Evolutionary conservation across 495 filamentous ascomycete genomes (phyloP).

Genomic region (Xylaria longipes): DNA sequence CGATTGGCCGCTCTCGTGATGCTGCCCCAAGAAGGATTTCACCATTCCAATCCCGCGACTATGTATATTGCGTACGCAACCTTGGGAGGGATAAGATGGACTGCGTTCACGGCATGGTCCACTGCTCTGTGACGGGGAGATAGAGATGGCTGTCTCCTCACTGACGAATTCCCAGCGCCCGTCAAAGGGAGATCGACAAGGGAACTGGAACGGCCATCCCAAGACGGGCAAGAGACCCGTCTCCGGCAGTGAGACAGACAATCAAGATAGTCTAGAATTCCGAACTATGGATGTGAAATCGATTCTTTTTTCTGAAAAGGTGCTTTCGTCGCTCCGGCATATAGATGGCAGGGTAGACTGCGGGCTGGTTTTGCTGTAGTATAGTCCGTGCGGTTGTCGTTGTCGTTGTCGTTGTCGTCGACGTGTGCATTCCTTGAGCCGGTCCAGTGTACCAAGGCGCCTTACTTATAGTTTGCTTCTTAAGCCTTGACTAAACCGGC

Average conservation of each 20-base stretch:
- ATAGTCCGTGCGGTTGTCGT: not conserved
- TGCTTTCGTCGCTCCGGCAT: not conserved
- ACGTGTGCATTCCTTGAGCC: not conserved
- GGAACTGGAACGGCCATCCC: slow-evolving; percentile 11
- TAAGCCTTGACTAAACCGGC: slow-evolving; percentile 15
- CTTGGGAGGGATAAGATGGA: not conserved
- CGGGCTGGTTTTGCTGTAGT: not conserved
- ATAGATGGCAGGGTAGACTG: not conserved
- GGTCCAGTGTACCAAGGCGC: not conserved
- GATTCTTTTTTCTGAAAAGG: not conserved
- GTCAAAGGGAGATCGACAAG: slow-evolving; percentile 20
- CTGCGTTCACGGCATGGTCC: slow-evolving; percentile 19
- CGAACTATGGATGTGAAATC: not conserved
- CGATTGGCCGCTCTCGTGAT: slow-evolving; percentile 14
- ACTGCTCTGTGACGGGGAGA: slow-evolving; percentile 3
- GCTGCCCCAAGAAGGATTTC: slow-evolving; percentile 16
- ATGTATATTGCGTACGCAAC: not conserved
- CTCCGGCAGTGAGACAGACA: slow-evolving; percentile 18
- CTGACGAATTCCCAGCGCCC: not conserved
- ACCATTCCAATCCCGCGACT: slow-evolving; percentile 22
- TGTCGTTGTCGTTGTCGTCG: slow-evolving; percentile 1
- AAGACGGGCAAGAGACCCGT: slow-evolving; percentile 7
- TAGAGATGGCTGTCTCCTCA: not conserved
- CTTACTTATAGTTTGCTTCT: not conserved
- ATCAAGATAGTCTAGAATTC: slow-evolving; percentile 4